Conservation (phyloP, 2,329 filamentous ascomycete species). For the Phialophora verrucosa region DNA sequence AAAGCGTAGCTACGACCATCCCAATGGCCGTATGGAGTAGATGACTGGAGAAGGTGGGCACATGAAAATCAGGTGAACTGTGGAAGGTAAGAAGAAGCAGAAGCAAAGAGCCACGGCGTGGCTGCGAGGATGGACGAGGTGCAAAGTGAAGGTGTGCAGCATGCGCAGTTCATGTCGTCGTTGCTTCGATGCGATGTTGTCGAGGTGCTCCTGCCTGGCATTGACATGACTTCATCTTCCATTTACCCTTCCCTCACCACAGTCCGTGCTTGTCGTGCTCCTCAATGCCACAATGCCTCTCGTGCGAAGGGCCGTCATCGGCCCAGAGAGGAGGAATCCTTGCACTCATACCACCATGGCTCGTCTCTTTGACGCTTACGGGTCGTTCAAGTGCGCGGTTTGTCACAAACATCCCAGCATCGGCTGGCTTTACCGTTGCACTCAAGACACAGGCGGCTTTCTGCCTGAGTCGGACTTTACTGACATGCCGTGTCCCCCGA, state of each 20-base stretch:
- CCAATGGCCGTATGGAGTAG: neutral
- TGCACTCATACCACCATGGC: constrained; percentile 75
- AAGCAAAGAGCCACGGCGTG: neutral
- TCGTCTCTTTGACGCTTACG: constrained; percentile 60
- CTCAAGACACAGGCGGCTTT: constrained; percentile 63
- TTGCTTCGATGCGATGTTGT: neutral
- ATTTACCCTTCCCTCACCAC: constrained; percentile 1
- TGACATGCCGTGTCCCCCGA: neutral
- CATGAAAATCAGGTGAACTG: neutral
- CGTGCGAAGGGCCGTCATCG: constrained; percentile 12
- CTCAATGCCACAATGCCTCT: constrained; percentile 32
- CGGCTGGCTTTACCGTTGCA: constrained; percentile 77
- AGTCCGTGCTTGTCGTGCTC: constrained; percentile 3
- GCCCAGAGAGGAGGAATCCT: constrained; percentile 38
- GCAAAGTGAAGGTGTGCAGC: constrained; percentile 6
- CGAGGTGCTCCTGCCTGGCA: neutral
- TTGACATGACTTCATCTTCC: neutral
- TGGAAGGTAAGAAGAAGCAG: neutral
- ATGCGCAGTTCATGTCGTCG: neutral
- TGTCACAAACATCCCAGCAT: constrained; percentile 64
- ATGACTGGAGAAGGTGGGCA: neutral
- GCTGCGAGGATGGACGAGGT: neutral
- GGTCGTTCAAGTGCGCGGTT: constrained; percentile 59
- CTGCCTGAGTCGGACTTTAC: constrained; percentile 45
- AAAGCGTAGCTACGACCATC: neutral